Evolutionary conservation across 1,284 basidiomycete genomes (phyloP).

Genomic region (Ustilago curta): DNA sequence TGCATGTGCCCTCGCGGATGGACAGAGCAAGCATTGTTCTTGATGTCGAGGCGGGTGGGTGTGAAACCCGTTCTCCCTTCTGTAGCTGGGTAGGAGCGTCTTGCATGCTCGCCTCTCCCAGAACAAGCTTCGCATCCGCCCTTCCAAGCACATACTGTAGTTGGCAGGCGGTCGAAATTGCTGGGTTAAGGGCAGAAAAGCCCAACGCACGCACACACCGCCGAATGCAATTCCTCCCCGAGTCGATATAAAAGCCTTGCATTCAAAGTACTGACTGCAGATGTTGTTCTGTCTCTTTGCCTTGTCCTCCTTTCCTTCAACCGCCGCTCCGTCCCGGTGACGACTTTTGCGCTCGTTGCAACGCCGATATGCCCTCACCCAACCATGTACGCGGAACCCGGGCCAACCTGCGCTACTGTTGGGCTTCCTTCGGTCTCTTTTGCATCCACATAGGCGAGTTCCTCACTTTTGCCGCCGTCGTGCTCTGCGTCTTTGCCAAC

Average conservation of each 20-base stretch:
- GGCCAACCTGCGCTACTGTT: conserved; percentile 21
- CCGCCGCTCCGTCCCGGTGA: not conserved
- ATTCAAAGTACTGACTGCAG: conserved; percentile 3
- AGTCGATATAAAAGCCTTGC: conserved; percentile 1
- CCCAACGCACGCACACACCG: conserved; percentile 1
- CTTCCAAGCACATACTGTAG: no score
- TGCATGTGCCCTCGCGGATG: not conserved
- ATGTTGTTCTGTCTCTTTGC: not conserved
- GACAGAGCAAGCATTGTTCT: not conserved
- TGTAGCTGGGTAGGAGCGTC: not conserved
- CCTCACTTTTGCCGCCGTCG: conserved; percentile 64
- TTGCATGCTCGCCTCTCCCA: not conserved
- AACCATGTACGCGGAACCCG: conserved; percentile 3
- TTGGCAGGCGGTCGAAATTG: conserved; percentile 2
- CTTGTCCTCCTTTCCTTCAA: not conserved
- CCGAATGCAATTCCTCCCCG: not conserved
- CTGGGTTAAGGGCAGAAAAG: not conserved
- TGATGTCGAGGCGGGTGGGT: not conserved
- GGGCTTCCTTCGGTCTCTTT: conserved; percentile 25
- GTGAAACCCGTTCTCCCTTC: not conserved
- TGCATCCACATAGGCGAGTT: conserved; percentile 59
- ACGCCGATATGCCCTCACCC: conserved; percentile 10
- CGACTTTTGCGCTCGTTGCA: not conserved
- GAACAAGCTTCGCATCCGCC: not conserved
- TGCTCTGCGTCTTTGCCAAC: conserved; percentile 63